phyloP scores from a whole-genome alignment of 2,329 filamentous ascomycete species.

The Exophiala xenobiotica region DNA sequence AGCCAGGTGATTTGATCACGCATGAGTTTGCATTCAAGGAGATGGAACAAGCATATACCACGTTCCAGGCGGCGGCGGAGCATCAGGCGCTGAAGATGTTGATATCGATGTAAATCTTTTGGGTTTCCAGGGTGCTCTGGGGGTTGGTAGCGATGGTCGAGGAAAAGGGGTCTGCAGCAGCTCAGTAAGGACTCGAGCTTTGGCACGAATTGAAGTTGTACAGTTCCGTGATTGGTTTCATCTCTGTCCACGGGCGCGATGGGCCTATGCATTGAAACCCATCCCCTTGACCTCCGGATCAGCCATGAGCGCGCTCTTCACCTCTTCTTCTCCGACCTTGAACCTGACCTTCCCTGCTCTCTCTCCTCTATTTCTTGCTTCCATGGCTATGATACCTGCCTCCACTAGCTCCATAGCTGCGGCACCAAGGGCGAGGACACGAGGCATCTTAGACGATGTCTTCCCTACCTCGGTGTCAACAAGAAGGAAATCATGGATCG shows the following conservation, averaged over 20 bases:
- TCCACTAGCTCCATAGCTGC: conserved; percentile 82
- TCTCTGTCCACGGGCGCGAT: no score
- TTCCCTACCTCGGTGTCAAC: conserved; percentile 34
- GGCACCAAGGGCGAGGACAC: conserved; percentile 62
- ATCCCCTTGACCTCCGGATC: conserved; percentile 83
- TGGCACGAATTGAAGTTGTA: background rate
- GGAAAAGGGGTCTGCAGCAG: background rate
- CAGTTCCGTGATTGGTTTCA: background rate
- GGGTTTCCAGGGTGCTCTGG: background rate
- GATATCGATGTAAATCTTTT: conserved; percentile 34
- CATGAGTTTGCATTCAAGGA: conserved; percentile 45
- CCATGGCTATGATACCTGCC: conserved; percentile 82
- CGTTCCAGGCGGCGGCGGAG: conserved; percentile 44
- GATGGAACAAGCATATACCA: conserved; percentile 49
- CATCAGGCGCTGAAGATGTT: conserved; percentile 48
- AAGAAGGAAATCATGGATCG: conserved; percentile 63
- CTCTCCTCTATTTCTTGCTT: conserved; percentile 72
- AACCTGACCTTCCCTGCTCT: conserved; percentile 83
- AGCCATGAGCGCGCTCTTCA: conserved; percentile 81
- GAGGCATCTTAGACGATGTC: conserved; percentile 36
- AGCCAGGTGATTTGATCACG: conserved; percentile 47
- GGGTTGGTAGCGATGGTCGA: background rate
- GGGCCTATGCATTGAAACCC: conserved; percentile 57
- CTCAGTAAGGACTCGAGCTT: no score
- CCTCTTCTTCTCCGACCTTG: conserved; percentile 84